Evolutionary conservation across 176 grass and related monocot genomes (phyloP).

Genomic region (Musa troglodytarum): DNA sequence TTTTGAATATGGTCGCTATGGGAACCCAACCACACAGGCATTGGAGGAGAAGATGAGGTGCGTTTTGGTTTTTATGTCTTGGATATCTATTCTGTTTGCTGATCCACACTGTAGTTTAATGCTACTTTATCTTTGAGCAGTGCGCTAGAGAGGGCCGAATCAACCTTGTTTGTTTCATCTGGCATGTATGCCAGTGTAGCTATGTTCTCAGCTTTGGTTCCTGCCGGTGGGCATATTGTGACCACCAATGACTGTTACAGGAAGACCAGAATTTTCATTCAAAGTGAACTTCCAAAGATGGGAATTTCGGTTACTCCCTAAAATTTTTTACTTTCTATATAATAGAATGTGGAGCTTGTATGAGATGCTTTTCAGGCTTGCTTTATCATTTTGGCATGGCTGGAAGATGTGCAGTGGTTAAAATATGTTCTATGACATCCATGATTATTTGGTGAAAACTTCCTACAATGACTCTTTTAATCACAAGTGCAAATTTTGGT

Average conservation of each 20-base stretch:
- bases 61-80: slow-evolving; percentile 5
- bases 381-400: too few relatives aligned
- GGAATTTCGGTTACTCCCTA: slow-evolving; percentile 62
- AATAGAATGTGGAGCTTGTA: too few relatives aligned
- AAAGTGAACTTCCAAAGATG: slow-evolving; percentile 91
- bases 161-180: slow-evolving; percentile 86
- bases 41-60: slow-evolving; percentile 98
- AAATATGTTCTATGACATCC: too few relatives aligned
- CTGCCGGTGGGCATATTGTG: slow-evolving; percentile 81
- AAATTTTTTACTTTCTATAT: neutral
- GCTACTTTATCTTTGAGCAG: slow-evolving; percentile 29
- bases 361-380: too few relatives aligned
- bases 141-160: slow-evolving; percentile 91
- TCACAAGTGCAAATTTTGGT: too few relatives aligned
- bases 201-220: slow-evolving; percentile 75
- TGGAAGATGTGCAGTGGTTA: too few relatives aligned
- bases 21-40: slow-evolving; percentile 89
- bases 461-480: too few relatives aligned
- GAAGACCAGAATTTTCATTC: slow-evolving; percentile 92
- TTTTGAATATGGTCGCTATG: slow-evolving; percentile 92
- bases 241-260: slow-evolving; percentile 95
- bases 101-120: neutral
- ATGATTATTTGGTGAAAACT: too few relatives aligned
- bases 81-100: slow-evolving; percentile 8
- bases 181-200: slow-evolving; percentile 98